phyloP scores from a whole-genome alignment of 306 rosid species.

The Castanea crenata region DNA sequence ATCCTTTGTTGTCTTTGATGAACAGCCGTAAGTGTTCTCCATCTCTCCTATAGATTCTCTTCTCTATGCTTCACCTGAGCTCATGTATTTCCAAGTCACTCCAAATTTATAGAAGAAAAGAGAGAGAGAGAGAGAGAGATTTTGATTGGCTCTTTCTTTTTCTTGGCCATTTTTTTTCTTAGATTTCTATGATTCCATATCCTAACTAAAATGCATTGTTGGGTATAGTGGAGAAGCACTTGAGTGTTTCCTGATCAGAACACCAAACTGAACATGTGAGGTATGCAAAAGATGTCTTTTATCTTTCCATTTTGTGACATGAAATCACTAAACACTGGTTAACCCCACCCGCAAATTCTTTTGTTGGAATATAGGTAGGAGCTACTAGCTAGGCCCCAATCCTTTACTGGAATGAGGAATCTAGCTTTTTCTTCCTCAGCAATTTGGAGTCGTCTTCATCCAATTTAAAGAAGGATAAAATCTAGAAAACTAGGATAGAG shows the following conservation, averaged over 20 bases:
- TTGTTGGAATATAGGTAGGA: background rate
- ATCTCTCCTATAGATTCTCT: conserved; percentile 15
- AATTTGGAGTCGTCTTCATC: conserved; percentile 7
- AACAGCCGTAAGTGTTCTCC: conserved; percentile 39
- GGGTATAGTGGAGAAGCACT: conserved; percentile 59
- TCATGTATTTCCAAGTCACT: conserved; percentile 15
- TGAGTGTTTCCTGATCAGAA: conserved; percentile 37
- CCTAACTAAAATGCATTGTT: conserved; percentile 33
- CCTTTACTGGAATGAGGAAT: background rate
- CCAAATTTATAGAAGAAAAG: conserved; percentile 40
- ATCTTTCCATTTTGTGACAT: conserved; percentile 38
- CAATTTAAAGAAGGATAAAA: background rate
- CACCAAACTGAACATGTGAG: conserved; percentile 35
- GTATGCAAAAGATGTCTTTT: conserved; percentile 40
- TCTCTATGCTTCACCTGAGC: conserved; percentile 1
- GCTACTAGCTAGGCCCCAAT: too few species aligned
- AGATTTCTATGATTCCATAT: too few species aligned
- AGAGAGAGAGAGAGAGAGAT: conserved; percentile 3
- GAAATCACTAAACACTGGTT: conserved; percentile 39
- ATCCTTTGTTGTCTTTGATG: conserved; percentile 28
- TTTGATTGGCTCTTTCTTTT: background rate
- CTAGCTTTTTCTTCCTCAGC: conserved; percentile 4
- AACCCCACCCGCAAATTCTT: conserved; percentile 7
- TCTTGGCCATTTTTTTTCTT: background rate
- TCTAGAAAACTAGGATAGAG: background rate